Percentiles rank a stretch among this genome's conserved stretches.
phyloP scores from a whole-genome alignment of 2,329 filamentous ascomycete genomes.

The Dactylella cylindrospora region DNA sequence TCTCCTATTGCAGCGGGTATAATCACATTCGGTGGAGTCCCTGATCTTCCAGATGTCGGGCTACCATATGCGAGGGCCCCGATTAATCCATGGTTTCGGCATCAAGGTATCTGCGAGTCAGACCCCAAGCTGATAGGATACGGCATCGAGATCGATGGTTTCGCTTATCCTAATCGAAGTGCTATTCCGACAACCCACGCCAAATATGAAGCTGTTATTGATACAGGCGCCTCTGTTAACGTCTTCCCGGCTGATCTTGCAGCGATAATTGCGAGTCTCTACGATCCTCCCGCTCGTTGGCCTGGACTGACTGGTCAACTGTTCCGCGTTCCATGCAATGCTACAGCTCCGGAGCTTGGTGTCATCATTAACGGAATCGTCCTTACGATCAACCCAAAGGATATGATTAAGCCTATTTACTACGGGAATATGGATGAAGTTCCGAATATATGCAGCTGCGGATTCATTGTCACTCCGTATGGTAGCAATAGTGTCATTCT shows the following conservation, averaged over 20 bases:
- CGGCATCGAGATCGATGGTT: slow-evolving; percentile 17
- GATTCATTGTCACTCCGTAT: slow-evolving; percentile 12
- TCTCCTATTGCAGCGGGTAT: slow-evolving; percentile 1
- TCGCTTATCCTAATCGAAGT: slow-evolving; percentile 5
- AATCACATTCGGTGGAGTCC: slow-evolving; percentile 28
- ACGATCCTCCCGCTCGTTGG: neutral
- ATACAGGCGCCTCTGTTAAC: slow-evolving; percentile 17
- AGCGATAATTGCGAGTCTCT: neutral
- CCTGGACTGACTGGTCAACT: neutral
- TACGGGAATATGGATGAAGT: neutral
- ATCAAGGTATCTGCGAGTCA: slow-evolving; percentile 10
- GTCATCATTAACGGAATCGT: slow-evolving; percentile 21
- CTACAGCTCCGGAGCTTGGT: slow-evolving; percentile 17
- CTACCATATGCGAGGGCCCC: slow-evolving; percentile 21
- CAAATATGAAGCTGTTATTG: no score
- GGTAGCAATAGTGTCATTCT: slow-evolving; percentile 12
- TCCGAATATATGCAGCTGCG: no score
- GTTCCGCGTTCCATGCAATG: slow-evolving; percentile 4
- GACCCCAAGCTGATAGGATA: slow-evolving; percentile 29
- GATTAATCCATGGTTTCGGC: slow-evolving; percentile 16
- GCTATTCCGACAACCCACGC: neutral
- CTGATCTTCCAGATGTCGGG: slow-evolving; percentile 9
- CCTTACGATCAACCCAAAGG: slow-evolving; percentile 16
- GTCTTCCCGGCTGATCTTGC: slow-evolving; percentile 1
- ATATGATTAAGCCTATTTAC: neutral